Evolutionary conservation across 1,284 basidiomycete species (phyloP), one percentile per base, ranked within the genome.

Genomic region (Melampsora americana): DNA sequence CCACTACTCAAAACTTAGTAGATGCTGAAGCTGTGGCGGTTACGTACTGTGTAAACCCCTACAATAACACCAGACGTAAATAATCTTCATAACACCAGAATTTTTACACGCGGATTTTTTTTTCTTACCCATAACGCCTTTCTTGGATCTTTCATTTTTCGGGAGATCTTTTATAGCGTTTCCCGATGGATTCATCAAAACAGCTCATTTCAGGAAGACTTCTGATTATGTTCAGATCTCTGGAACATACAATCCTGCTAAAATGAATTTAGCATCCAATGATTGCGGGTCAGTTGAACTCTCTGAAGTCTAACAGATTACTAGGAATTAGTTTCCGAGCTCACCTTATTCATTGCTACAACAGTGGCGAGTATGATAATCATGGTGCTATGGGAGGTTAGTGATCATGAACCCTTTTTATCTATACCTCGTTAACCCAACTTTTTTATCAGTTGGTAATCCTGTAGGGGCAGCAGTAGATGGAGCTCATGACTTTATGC

Each of bases 1-100:
- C 81, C 69, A 78, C 77, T 64, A 79, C 64, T 48, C 46, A 81
- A 72, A 81, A 81, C 66, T 50, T 82, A 30, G 81, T 82, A 1
- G 80, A 81, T 23, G 81, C 81, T 16, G 81, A 81, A 66, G 80
- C 81, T 5, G 60, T 78, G 39, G 81, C 81, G 0, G 81, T 81
- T 14, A 77, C 80, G 12, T 82, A 82, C 78, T 82, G 81, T 77
- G 79, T 77, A 56, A 78, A 80, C 60, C 80, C 81, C 0, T 69
- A 66, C 60, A 82, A 82, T 66, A 79, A 79, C 28, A 79, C 80
- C 0, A 77, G 81, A 5, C 81, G 79, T 70, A 78, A 78, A 78
- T 56, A 20, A 28, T 12, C 30, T 26, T 18, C 35, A n/a, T 35
- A 35, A 4, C 9, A 35, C n/a, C 35, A 35, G 35, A 35, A 35